Evolutionary conservation across 192 early-diverging fungal genomes (phyloP).

Genomic region (Spizellomyces sp.): DNA sequence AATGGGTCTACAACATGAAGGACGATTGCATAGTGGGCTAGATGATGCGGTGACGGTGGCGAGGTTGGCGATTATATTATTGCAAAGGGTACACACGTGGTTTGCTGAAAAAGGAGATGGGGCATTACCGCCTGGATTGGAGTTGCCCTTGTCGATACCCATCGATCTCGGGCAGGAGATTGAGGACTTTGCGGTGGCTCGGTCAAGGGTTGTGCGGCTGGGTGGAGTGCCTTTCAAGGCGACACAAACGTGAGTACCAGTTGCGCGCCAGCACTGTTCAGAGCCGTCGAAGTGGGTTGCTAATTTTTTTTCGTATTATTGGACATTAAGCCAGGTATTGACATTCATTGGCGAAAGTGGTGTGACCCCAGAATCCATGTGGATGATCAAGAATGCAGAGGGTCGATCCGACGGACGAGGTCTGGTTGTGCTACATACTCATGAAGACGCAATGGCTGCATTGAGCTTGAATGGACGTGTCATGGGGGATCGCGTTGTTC

Average conservation of each 20-base stretch:
- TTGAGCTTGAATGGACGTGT: conserved; percentile 65
- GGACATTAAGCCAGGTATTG: conserved; percentile 9
- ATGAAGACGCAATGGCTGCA: conserved; percentile 65
- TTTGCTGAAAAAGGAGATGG: conserved; percentile 25
- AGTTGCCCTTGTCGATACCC: conserved; percentile 40
- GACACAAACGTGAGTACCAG: conserved; percentile 47
- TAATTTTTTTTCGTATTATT: neutral
- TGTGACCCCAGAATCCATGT: conserved; percentile 56
- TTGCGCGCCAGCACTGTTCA: neutral
- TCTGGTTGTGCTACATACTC: conserved; percentile 64
- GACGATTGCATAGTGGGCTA: conserved; percentile 57
- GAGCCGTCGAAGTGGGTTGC: too few relatives aligned
- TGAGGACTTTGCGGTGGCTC: conserved; percentile 63
- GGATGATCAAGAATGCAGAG: conserved; percentile 63
- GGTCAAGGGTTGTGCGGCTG: conserved; percentile 66
- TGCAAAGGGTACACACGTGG: conserved; percentile 19
- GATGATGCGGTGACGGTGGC: conserved; percentile 66
- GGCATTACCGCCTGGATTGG: conserved; percentile 12
- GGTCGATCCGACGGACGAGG: conserved; percentile 66
- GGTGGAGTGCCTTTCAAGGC: conserved; percentile 64
- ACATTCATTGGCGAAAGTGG: conserved; percentile 31
- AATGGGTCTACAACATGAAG: conserved; percentile 52
- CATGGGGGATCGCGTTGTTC: conserved; percentile 61
- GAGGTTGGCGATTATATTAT: conserved; percentile 41
- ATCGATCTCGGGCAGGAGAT: conserved; percentile 66